Conservation (phyloP, 306 rosid genomes). For the Amphicarpaea edgeworthii region DNA sequence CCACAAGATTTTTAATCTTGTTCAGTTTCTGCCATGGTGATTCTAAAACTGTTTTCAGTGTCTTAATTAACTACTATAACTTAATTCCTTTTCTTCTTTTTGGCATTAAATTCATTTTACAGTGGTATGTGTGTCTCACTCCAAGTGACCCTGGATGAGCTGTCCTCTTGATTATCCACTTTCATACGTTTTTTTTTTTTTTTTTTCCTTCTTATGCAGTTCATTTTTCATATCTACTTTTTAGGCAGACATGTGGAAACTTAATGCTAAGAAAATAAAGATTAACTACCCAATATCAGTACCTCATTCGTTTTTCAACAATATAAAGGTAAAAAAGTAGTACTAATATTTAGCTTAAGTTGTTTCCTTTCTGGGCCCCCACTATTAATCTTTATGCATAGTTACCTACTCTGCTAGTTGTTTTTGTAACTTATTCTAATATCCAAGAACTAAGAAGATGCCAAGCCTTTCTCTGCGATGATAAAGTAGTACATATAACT, state of each 20-base stretch:
- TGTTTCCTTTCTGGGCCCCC: background rate
- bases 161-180: background rate
- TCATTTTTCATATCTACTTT: background rate
- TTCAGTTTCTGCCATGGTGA: slow-evolving; percentile 16
- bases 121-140: background rate
- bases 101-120: slow-evolving; percentile 1
- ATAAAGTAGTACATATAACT: too few species aligned
- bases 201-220: background rate
- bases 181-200: background rate
- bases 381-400: background rate
- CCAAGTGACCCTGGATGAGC: background rate
- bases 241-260: slow-evolving; percentile 13
- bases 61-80: slow-evolving; percentile 6
- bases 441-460: too few species aligned
- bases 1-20: background rate
- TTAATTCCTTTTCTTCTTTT: background rate
- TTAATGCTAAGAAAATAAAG: background rate
- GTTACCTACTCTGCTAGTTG: too few species aligned
- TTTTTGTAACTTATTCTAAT: too few species aligned
- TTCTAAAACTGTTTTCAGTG: background rate
- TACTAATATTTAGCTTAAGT: too few species aligned
- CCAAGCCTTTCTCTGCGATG: too few species aligned
- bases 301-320: background rate
- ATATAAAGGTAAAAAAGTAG: background rate
- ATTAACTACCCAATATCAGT: background rate